Percentiles rank a stretch among this genome's conserved stretches.
These are phyloP conservation scores for Colletotrichum magnum DNA, from an alignment of 2,329 filamentous ascomycete genomes.

Conservation along the genomic window DNA sequence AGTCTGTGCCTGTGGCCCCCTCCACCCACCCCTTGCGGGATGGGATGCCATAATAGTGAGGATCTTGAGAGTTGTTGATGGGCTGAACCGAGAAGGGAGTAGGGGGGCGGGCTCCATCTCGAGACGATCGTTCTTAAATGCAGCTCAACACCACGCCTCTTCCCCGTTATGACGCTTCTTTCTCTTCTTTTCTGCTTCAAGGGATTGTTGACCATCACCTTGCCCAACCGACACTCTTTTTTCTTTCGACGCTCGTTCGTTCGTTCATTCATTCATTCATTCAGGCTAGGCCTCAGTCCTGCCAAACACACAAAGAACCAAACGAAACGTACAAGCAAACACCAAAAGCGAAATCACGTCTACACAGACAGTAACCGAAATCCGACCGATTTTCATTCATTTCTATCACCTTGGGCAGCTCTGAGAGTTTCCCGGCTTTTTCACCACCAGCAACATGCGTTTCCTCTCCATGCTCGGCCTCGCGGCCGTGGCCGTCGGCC, in stretches of 20 bases:
- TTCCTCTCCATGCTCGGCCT: conserved; percentile 32
- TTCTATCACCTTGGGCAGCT: conserved; percentile 8
- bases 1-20: too few species aligned
- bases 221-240: conserved; percentile 37
- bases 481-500: conserved; percentile 38
- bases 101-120: conserved; percentile 16
- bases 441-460: conserved; percentile 6
- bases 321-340: conserved; percentile 16
- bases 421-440: conserved; percentile 31
- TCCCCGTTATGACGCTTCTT: neutral
- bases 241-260: conserved; percentile 2
- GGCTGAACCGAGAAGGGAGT: neutral
- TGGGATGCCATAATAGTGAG: conserved; percentile 2
- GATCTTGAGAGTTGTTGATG: conserved; percentile 12
- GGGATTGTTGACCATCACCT: conserved; percentile 41
- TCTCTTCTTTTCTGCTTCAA: conserved; percentile 30
- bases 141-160: conserved; percentile 25
- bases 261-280: conserved; percentile 36
- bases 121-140: conserved; percentile 23
- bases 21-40: conserved; percentile 11
- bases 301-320: conserved; percentile 1
- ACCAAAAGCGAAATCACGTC: too few species aligned
- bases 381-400: conserved; percentile 27
- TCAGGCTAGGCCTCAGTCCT: conserved; percentile 20
- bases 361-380: neutral